phyloP scores from a whole-genome alignment of 139 green algal genomes.

The Chlorella sp. region DNA sequence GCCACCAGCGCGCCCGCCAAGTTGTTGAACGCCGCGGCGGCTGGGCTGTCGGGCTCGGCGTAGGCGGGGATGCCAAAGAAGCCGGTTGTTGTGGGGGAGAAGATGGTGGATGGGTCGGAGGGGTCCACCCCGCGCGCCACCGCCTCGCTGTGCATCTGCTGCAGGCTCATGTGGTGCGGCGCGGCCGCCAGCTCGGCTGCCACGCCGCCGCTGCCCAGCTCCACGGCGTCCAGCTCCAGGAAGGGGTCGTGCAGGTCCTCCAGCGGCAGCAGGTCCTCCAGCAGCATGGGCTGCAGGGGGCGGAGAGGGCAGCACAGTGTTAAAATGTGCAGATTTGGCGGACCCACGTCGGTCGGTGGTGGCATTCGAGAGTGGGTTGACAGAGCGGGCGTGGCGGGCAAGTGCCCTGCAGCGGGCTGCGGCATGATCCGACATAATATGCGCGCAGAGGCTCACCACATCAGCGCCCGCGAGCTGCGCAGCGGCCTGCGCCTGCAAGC shows the following conservation, averaged over 20 bases:
- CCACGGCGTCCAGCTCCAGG: not conserved
- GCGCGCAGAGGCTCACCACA: too few relatives aligned
- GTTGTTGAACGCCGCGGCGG: constrained; percentile 4
- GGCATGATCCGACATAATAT: too few relatives aligned
- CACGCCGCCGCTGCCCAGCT: not conserved
- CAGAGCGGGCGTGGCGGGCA: too few relatives aligned
- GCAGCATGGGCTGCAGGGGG: not conserved
- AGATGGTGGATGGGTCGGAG: not conserved
- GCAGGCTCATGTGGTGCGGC: not conserved
- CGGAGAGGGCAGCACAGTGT: too few relatives aligned
- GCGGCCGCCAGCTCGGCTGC: not conserved
- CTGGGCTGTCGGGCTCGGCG: constrained; percentile 2
- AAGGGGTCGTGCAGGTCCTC: constrained; percentile 30
- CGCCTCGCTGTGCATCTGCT: not conserved
- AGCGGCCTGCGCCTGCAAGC: not conserved
- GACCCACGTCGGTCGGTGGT: too few relatives aligned
- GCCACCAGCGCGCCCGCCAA: not conserved
- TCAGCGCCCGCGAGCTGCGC: not conserved
- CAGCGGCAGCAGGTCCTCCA: constrained; percentile 20
- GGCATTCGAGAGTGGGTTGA: too few relatives aligned
- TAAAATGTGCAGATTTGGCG: too few relatives aligned
- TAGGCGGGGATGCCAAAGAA: constrained; percentile 11
- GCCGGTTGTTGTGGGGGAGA: not conserved
- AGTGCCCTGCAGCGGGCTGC: too few relatives aligned
- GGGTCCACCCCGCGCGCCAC: not conserved